A percentile compares a stretch with the other conserved stretches of the same genome.
Evolutionary conservation across 257 asterid species (phyloP).

Genomic region (Jacaranda copaia): DNA sequence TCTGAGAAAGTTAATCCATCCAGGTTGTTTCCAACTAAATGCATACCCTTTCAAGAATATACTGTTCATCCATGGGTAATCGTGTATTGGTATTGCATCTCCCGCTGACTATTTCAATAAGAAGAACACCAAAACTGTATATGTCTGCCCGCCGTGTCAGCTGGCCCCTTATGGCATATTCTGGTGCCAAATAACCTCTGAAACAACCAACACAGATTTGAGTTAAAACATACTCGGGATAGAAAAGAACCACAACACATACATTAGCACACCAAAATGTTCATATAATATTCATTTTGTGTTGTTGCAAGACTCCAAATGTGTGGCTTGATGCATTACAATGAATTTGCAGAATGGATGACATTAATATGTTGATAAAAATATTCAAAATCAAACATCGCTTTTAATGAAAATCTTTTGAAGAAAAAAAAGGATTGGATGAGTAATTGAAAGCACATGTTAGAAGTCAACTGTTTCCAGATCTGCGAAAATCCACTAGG

Average conservation of each 20-base stretch:
- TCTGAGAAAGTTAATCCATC: not conserved
- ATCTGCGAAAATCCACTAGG: not conserved
- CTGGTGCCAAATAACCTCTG: slow-evolving; percentile 99
- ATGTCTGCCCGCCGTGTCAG: slow-evolving; percentile 84
- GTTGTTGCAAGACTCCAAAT: not conserved
- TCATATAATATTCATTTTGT: not conserved
- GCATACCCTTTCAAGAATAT: slow-evolving; percentile 92
- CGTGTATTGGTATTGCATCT: slow-evolving; percentile 86
- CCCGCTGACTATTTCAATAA: slow-evolving; percentile 91
- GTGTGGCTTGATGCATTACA: slow-evolving; percentile 7
- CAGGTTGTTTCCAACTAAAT: slow-evolving; percentile 16
- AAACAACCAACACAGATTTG: slow-evolving; percentile 29
- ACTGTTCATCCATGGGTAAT: slow-evolving; percentile 81
- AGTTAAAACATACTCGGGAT: slow-evolving; percentile 2
- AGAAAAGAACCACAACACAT: not conserved
- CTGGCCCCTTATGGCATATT: slow-evolving; percentile 91
- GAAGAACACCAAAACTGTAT: slow-evolving; percentile 94
- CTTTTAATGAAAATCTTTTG: not conserved
- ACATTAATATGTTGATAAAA: not conserved
- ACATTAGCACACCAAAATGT: not conserved
- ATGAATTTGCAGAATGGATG: not conserved
- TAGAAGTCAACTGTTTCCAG: slow-evolving; percentile 4
- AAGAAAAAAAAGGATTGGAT: not conserved
- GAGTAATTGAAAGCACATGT: not conserved
- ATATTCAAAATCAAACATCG: not conserved